Evolutionary conservation across 2,329 filamentous ascomycete species (phyloP).

Genomic region (Monilinia polystroma): DNA sequence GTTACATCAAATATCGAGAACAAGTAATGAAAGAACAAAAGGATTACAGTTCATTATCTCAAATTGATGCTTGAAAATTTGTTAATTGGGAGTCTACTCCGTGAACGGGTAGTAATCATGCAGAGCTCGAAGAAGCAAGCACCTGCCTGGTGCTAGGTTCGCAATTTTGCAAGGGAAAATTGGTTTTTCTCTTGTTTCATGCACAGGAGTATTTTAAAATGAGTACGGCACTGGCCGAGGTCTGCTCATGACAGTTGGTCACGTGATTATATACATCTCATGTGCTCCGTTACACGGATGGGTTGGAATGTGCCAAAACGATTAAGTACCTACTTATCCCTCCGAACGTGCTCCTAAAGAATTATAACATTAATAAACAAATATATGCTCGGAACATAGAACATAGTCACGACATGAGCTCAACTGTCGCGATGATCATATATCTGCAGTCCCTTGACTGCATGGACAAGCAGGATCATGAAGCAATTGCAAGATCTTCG

Average conservation of each 20-base stretch:
- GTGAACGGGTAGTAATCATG: neutral
- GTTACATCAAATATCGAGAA: neutral
- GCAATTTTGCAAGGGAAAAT: neutral
- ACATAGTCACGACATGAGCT: too few species aligned
- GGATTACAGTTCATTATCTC: neutral
- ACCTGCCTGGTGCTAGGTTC: neutral
- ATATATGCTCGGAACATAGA: too few species aligned
- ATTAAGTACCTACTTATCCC: too few species aligned
- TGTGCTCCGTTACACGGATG: too few species aligned
- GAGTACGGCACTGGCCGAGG: too few species aligned
- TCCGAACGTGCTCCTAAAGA: too few species aligned
- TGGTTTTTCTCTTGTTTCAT: rapidly evolving
- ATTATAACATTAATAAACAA: neutral
- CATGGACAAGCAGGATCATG: too few species aligned
- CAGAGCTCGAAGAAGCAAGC: neutral
- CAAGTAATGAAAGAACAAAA: neutral
- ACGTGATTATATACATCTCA: neutral
- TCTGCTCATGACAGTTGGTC: neutral
- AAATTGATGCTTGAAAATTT: too few species aligned
- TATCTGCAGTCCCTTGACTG: neutral
- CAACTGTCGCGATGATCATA: too few species aligned
- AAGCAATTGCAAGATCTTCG: neutral
- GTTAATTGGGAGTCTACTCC: neutral
- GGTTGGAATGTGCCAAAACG: too few species aligned
- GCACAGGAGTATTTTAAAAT: neutral